Evolutionary conservation across 2,329 filamentous ascomycete genomes (phyloP).

Genomic region (Claviceps humidiphila): DNA sequence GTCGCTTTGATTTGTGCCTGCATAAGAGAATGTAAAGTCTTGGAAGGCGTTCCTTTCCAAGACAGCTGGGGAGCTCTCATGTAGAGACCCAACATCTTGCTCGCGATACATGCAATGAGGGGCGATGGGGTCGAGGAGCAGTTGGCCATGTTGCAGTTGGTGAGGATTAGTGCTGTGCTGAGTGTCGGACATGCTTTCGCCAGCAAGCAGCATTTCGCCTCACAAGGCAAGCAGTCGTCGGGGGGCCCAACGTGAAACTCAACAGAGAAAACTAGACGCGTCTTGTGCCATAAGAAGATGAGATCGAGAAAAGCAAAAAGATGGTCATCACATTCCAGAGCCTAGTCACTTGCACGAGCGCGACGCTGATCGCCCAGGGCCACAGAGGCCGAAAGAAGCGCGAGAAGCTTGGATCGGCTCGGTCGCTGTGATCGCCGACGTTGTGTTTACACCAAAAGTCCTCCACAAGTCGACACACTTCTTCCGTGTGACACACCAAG

Average conservation of each 20-base stretch:
- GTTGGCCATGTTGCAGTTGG: constrained; percentile 18
- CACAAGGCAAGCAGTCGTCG: neutral
- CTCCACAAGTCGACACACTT: neutral
- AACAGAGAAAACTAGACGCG: neutral
- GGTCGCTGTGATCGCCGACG: neutral
- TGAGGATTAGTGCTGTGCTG: constrained; percentile 16
- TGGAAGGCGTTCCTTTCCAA: constrained; percentile 37
- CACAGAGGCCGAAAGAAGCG: neutral
- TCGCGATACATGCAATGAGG: constrained; percentile 13
- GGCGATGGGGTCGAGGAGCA: constrained; percentile 12
- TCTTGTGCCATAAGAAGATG: neutral
- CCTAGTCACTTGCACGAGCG: neutral
- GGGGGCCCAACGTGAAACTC: neutral
- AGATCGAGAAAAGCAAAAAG: neutral
- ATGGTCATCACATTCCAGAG: neutral
- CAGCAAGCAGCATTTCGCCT: neutral
- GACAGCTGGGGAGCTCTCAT: constrained; percentile 15
- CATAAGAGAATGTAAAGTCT: constrained; percentile 40
- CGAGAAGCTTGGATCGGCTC: neutral
- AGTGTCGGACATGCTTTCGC: constrained; percentile 17
- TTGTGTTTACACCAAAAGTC: neutral
- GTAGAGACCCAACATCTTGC: constrained; percentile 11
- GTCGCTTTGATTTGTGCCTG: constrained; percentile 18
- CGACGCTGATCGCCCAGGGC: neutral
- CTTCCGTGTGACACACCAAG: neutral